A percentile compares a stretch with the other conserved stretches of the same genome.
phyloP scores from a whole-genome alignment of 2,329 filamentous ascomycete species.

The Dendrostoma leiphaemia region DNA sequence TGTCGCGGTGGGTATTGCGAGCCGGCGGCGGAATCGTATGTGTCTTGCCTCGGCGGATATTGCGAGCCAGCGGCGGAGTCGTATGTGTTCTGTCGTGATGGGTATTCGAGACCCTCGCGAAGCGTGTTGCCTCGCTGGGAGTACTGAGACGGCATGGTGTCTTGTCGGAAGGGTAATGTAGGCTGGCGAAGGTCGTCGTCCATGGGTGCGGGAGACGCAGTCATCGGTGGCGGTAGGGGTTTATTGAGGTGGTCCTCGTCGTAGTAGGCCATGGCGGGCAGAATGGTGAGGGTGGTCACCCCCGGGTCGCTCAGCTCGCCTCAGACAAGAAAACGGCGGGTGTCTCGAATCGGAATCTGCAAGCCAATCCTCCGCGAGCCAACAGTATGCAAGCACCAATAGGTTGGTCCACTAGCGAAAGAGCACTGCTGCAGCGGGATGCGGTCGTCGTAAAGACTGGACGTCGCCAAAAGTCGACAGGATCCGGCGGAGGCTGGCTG shows the following conservation, averaged over 20 bases:
- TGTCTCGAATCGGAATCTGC: background rate
- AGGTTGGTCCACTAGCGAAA: too few relatives aligned
- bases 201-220: conserved; percentile 16
- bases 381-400: too few relatives aligned
- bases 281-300: conserved; percentile 16
- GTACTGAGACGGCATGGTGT: conserved; percentile 13
- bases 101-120: conserved; percentile 24
- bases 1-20: conserved; percentile 12
- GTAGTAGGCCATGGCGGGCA: conserved; percentile 62
- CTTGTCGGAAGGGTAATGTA: conserved; percentile 12
- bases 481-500: background rate
- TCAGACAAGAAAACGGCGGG: background rate
- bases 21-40: conserved; percentile 5
- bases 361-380: conserved; percentile 3
- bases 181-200: conserved; percentile 12
- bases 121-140: conserved; percentile 36
- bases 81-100: conserved; percentile 11
- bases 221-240: conserved; percentile 17
- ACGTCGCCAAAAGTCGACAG: background rate
- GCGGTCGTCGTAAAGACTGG: background rate
- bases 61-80: conserved; percentile 4
- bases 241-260: conserved; percentile 23
- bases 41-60: conserved; percentile 14
- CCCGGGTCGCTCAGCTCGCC: conserved; percentile 15
- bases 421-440: background rate